These are phyloP conservation scores for Buddleja alternifolia DNA, from an alignment of 257 asterid species.

Conservation along the genomic window DNA sequence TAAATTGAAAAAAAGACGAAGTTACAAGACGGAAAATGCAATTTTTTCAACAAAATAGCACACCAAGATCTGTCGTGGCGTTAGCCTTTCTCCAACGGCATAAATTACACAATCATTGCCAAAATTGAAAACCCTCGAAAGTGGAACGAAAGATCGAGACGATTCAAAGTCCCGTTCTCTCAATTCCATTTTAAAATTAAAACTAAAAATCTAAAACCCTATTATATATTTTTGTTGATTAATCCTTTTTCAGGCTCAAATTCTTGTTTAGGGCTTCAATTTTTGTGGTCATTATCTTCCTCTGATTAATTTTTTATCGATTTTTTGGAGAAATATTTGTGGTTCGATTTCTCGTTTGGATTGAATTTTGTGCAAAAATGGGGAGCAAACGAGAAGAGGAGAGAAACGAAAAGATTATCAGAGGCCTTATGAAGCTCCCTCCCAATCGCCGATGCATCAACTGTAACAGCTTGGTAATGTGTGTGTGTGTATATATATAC, in stretches of 20 bases:
- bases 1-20: too few relatives aligned
- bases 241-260: conserved; percentile 23
- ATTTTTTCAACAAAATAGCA: too few relatives aligned
- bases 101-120: too few relatives aligned
- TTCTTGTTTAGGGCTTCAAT: not conserved
- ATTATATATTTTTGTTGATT: conserved; percentile 3
- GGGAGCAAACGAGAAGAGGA: conserved; percentile 76
- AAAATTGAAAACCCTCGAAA: too few relatives aligned
- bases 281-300: not conserved
- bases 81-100: too few relatives aligned
- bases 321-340: conserved; percentile 1
- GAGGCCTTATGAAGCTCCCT: conserved; percentile 93
- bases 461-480: conserved; percentile 82
- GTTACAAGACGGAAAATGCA: too few relatives aligned
- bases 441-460: conserved; percentile 93
- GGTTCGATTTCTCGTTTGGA: conserved; percentile 23
- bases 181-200: conserved; percentile 17
- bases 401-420: conserved; percentile 77
- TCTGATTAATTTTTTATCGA: not conserved
- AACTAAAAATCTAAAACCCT: conserved; percentile 39
- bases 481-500: too few relatives aligned
- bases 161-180: conserved; percentile 35
- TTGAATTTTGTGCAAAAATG: conserved; percentile 37
- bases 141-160: conserved; percentile 26
- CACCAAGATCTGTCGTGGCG: too few relatives aligned